Evolutionary conservation across 163 green algal species (phyloP).

Genomic region (Chlorella variabilis): DNA sequence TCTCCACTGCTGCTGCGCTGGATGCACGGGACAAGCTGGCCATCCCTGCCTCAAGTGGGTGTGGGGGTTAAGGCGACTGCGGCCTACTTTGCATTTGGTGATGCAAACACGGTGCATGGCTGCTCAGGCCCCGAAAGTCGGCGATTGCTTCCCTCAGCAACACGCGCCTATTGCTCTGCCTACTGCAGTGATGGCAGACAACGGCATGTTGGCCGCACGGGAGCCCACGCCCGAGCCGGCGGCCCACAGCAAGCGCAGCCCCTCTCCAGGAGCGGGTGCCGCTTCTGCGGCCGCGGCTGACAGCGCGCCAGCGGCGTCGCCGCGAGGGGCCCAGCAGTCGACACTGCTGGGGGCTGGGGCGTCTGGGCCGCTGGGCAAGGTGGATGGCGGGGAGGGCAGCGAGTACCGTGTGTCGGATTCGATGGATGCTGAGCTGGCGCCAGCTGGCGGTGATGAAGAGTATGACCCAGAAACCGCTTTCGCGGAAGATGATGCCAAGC

Average conservation of each 20-base stretch:
- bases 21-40: slow-evolving; percentile 47
- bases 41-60: slow-evolving; percentile 21
- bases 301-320: background rate
- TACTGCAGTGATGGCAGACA: slow-evolving; percentile 1
- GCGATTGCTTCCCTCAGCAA: too few species aligned
- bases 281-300: background rate
- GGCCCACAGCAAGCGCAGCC: background rate
- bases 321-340: background rate
- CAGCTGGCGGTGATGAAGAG: background rate
- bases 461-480: slow-evolving; percentile 23
- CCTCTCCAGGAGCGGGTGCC: background rate
- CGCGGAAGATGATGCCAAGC: background rate
- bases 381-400: background rate
- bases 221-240: slow-evolving; percentile 8
- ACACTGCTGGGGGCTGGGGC: background rate
- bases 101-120: too few species aligned
- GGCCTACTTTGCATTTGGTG: too few species aligned
- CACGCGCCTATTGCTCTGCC: too few species aligned
- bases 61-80: background rate
- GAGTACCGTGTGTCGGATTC: slow-evolving; percentile 11
- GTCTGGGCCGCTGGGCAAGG: background rate
- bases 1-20: slow-evolving; percentile 82
- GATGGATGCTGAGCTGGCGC: background rate
- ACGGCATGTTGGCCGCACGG: slow-evolving; percentile 1
- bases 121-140: too few species aligned